phyloP scores from a whole-genome alignment of 768 basidiomycete species.

The Rhizopogon sp. region DNA sequence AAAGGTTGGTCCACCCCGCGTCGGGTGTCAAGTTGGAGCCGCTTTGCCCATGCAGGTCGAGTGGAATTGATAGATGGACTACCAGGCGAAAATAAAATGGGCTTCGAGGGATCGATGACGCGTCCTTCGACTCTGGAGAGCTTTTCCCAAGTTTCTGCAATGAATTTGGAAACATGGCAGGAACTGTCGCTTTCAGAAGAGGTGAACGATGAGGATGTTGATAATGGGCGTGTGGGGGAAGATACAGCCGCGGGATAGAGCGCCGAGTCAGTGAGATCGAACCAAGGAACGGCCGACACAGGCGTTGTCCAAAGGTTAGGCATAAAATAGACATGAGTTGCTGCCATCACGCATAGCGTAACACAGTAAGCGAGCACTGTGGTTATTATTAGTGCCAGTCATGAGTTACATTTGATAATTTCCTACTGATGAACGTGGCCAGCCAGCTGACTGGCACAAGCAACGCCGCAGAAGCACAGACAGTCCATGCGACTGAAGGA shows the following conservation, averaged over 20 bases:
- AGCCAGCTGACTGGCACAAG: constrained; percentile 47
- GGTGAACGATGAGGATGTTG: constrained; percentile 4
- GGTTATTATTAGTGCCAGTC: constrained; percentile 1
- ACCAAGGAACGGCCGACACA: constrained; percentile 58
- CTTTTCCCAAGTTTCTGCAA: constrained; percentile 27
- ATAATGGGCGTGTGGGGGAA: constrained; percentile 8
- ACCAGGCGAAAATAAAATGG: constrained; percentile 13
- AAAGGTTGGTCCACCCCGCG: constrained; percentile 61
- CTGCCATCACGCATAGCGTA: constrained; percentile 39
- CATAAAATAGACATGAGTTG: constrained; percentile 38
- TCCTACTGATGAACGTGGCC: constrained; percentile 41
- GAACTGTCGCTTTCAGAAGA: constrained; percentile 9
- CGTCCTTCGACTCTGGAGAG: constrained; percentile 19
- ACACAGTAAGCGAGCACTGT: constrained; percentile 54
- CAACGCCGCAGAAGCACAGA: constrained; percentile 45
- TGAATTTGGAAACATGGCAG: constrained; percentile 22
- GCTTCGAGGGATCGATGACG: constrained; percentile 8
- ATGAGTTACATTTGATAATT: background rate
- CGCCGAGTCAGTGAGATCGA: constrained; percentile 20
- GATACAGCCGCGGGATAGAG: background rate
- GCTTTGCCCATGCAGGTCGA: constrained; percentile 48
- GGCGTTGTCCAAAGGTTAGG: constrained; percentile 49
- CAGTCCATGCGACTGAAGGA: constrained; percentile 32
- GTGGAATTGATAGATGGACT: constrained; percentile 17
- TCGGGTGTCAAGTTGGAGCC: constrained; percentile 28